Percentiles rank a stretch among this genome's conserved stretches.
Evolutionary conservation across 2,329 filamentous ascomycete species (phyloP).

Genomic region (Penicillium sp.): DNA sequence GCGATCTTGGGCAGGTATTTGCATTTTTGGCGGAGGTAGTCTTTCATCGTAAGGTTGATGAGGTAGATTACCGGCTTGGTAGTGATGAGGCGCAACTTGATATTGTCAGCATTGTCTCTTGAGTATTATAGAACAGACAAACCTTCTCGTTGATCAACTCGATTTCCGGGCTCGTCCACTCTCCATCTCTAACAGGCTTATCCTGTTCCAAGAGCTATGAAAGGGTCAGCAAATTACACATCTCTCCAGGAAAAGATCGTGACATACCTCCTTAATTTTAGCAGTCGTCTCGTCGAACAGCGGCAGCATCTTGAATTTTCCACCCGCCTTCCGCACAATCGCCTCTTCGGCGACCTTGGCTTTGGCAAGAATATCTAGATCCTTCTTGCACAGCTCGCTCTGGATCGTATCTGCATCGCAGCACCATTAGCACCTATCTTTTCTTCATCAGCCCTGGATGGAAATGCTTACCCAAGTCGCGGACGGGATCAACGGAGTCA

Average conservation of each 20-base stretch:
- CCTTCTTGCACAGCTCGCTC: constrained; percentile 8
- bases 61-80: constrained; percentile 7
- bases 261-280: constrained; percentile 1
- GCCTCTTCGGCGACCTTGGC: constrained; percentile 1
- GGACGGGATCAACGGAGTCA: constrained; percentile 1
- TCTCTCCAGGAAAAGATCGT: not conserved
- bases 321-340: constrained; percentile 4
- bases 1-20: constrained; percentile 6
- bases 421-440: not conserved
- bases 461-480: not conserved
- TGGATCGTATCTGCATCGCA: not conserved
- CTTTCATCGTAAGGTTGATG: constrained; percentile 7
- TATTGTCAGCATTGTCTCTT: not conserved
- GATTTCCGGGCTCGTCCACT: constrained; percentile 4
- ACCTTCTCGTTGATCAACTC: constrained; percentile 8
- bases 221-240: not conserved
- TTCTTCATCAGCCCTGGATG: not conserved
- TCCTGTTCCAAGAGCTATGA: constrained; percentile 2
- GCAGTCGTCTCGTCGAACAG: constrained; percentile 6
- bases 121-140: not conserved
- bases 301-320: constrained; percentile 9
- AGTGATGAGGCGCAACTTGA: constrained; percentile 3
- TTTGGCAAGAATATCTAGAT: constrained; percentile 6
- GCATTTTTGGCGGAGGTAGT: constrained; percentile 6
- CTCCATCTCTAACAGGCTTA: constrained; percentile 6